Evolutionary conservation across 1,284 basidiomycete genomes (phyloP).

Genomic region (Gomphus sp.): DNA sequence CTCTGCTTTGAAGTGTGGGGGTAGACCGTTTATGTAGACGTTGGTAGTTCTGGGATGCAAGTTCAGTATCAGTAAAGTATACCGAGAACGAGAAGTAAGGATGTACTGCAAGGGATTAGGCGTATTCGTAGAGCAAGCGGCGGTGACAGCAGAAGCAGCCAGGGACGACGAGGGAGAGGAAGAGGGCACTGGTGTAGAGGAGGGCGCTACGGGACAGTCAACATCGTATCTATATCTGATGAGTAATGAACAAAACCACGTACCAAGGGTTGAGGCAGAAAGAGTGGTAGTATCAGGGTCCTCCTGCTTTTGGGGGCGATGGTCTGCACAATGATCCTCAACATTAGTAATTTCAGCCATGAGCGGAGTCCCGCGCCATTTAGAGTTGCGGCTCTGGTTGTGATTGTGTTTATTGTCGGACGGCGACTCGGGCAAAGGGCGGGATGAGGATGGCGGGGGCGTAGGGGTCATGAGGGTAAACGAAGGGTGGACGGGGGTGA

Average conservation of each 20-base stretch:
- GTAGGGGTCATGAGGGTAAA: conserved; percentile 8
- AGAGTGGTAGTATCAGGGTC: neutral
- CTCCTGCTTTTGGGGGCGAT: neutral
- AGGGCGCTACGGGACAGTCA: neutral
- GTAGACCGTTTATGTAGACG: conserved; percentile 61
- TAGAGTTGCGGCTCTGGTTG: neutral
- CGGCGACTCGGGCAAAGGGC: neutral
- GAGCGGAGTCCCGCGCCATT: neutral
- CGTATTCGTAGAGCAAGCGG: conserved; percentile 8
- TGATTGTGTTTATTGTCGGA: neutral
- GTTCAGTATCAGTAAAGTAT: neutral
- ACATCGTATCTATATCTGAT: neutral
- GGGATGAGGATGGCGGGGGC: conserved; percentile 3
- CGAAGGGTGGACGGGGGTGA: conserved; percentile 1
- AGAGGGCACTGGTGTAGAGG: neutral
- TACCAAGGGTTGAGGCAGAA: neutral
- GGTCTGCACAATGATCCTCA: neutral
- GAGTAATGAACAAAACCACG: neutral
- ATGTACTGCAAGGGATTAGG: conserved; percentile 9
- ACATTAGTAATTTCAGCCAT: neutral
- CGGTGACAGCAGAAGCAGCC: neutral
- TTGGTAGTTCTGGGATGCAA: conserved; percentile 29
- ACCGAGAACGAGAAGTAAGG: neutral
- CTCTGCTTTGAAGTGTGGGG: conserved; percentile 53
- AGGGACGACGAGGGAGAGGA: neutral